Conservation (phyloP, 164 flowering plant species). For the Piper betle region DNA sequence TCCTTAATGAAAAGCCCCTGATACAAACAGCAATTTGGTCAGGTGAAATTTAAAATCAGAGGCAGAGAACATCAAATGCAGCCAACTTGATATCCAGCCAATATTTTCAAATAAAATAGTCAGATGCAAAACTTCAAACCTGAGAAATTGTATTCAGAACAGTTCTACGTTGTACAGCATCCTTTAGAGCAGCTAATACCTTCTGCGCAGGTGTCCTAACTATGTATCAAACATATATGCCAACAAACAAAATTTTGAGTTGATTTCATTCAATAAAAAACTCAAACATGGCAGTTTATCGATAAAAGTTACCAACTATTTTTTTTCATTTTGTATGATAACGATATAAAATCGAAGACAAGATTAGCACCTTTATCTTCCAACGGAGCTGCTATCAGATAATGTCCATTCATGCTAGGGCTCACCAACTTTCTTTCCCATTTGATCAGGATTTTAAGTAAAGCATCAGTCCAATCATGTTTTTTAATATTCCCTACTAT, state of each 20-base stretch:
- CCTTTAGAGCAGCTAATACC: conserved; percentile 49
- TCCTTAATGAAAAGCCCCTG: conserved; percentile 7
- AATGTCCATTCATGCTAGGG: conserved; percentile 18
- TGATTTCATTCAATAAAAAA: no score
- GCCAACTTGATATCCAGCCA: background rate
- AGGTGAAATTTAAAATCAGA: background rate
- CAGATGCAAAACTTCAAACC: conserved; percentile 23
- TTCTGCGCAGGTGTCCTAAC: conserved; percentile 29
- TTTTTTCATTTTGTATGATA: conserved; percentile 3
- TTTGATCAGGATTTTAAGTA: conserved; percentile 41
- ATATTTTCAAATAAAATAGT: background rate
- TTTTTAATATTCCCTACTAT: conserved; percentile 42
- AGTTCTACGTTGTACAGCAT: conserved; percentile 56
- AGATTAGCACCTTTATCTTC: conserved; percentile 5
- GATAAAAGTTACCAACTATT: background rate
- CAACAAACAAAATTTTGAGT: background rate
- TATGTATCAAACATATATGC: conserved; percentile 9
- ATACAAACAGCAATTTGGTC: background rate
- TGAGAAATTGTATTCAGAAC: conserved; percentile 28
- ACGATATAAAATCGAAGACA: background rate
- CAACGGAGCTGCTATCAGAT: background rate
- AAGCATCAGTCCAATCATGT: conserved; percentile 58
- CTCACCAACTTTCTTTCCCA: conserved; percentile 68
- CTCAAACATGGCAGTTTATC: no score
- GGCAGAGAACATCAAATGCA: background rate